These are phyloP conservation scores for Spathaspora sp. DNA, from an alignment of 1,139 yeast species.

Conservation along the genomic window DNA sequence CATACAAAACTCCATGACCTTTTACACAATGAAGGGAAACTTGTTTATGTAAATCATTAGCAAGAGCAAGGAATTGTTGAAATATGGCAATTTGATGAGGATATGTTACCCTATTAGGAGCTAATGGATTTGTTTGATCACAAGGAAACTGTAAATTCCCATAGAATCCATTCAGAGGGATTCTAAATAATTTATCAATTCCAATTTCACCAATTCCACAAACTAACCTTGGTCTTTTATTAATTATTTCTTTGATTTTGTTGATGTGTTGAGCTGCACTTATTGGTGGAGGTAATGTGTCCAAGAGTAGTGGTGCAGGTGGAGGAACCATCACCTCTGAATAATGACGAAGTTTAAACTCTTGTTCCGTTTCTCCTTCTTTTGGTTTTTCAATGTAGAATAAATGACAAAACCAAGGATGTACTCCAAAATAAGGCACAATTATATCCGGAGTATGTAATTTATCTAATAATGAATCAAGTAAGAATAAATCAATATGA, in stretches of 20 bases:
- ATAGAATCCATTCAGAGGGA: constrained; percentile 61
- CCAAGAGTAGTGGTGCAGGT: constrained; percentile 42
- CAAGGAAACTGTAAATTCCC: constrained; percentile 31
- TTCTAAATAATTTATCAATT: constrained; percentile 69
- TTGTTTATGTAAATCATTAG: constrained; percentile 46
- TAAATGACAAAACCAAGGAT: constrained; percentile 86
- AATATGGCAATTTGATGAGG: constrained; percentile 65
- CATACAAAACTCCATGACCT: constrained; percentile 62
- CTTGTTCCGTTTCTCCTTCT: background rate
- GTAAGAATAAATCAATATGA: constrained; percentile 44
- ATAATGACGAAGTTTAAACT: constrained; percentile 53
- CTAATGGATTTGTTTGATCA: constrained; percentile 23
- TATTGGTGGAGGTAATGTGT: constrained; percentile 62
- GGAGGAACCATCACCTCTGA: constrained; percentile 43
- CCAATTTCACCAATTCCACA: constrained; percentile 85
- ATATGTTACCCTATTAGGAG: constrained; percentile 52
- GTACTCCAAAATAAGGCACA: constrained; percentile 75
- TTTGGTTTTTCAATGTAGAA: constrained; percentile 30
- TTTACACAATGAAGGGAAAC: constrained; percentile 86
- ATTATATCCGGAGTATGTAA: constrained; percentile 25
- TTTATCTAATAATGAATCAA: constrained; percentile 30
- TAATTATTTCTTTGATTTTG: constrained; percentile 21
- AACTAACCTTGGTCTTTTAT: constrained; percentile 18
- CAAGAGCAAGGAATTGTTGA: constrained; percentile 51
- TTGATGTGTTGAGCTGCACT: constrained; percentile 38